phyloP scores from a whole-genome alignment of 495 filamentous ascomycete genomes.

The Trichoderma parareesei region DNA sequence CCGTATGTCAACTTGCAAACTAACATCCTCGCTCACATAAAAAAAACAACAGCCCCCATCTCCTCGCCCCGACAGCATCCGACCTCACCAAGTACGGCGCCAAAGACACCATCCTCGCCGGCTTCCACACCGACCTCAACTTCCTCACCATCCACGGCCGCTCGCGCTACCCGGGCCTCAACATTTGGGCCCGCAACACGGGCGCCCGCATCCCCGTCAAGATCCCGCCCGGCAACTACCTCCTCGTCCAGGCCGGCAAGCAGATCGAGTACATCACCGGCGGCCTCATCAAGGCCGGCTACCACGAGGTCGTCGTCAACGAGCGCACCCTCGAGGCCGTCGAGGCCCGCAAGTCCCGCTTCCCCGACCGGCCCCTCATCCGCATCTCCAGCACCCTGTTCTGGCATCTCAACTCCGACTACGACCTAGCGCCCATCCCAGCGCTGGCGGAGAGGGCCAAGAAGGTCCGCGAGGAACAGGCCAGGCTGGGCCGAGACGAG shows the following conservation, averaged over 20 bases:
- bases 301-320: conserved; percentile 47
- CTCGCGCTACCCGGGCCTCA: conserved; percentile 43
- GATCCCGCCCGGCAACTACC: conserved; percentile 39
- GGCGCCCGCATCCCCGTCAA: conserved; percentile 39
- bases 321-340: conserved; percentile 31
- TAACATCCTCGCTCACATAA: not conserved
- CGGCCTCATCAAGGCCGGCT: conserved; percentile 44
- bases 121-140: conserved; percentile 47
- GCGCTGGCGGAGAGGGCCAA: conserved; percentile 27
- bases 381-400: conserved; percentile 44
- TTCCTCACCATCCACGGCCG: conserved; percentile 49
- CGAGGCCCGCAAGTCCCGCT: conserved; percentile 22
- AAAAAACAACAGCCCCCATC: conserved; percentile 33
- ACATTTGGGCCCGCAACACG: conserved; percentile 48
- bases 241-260: conserved; percentile 46
- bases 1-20: not conserved
- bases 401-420: conserved; percentile 42
- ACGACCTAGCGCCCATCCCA: conserved; percentile 36
- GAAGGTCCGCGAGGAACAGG: conserved; percentile 31
- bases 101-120: conserved; percentile 43
- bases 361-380: conserved; percentile 35
- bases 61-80: conserved; percentile 43
- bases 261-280: conserved; percentile 45
- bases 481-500: conserved; percentile 36
- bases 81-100: conserved; percentile 39